phyloP scores from a whole-genome alignment of 805 yeast genomes.

The Ogataea neopini region DNA sequence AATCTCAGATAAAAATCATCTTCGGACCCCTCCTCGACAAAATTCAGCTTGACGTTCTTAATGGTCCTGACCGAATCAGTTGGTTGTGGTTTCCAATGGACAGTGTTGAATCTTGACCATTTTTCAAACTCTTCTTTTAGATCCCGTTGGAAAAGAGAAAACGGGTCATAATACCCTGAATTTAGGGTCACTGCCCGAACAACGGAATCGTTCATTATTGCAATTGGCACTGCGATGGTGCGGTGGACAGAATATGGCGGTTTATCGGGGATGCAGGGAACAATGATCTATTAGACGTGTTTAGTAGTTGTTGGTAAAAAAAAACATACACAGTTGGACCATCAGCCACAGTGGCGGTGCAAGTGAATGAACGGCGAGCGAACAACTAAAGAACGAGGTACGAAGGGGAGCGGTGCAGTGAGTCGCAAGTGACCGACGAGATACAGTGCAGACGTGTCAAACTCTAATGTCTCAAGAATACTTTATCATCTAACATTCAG shows the following conservation, averaged over 20 bases:
- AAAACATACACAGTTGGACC: background rate
- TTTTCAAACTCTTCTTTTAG: constrained; percentile 45
- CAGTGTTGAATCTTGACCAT: constrained; percentile 57
- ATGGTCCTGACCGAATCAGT: constrained; percentile 63
- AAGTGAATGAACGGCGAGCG: background rate
- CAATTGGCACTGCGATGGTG: too few species aligned
- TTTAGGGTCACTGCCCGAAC: constrained; percentile 21
- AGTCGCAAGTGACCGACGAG: too few species aligned
- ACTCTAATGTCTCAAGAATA: too few species aligned
- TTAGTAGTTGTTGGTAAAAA: background rate
- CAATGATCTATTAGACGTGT: background rate
- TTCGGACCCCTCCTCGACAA: constrained; percentile 50
- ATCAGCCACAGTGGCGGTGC: constrained; percentile 1
- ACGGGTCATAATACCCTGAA: constrained; percentile 77
- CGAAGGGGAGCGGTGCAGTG: too few species aligned
- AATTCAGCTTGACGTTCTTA: constrained; percentile 52
- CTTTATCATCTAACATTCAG: too few species aligned
- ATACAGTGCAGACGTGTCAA: too few species aligned
- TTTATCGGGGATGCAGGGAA: too few species aligned
- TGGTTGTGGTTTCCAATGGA: constrained; percentile 64
- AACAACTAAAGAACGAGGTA: too few species aligned
- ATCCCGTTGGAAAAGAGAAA: constrained; percentile 48
- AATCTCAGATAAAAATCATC: constrained; percentile 50
- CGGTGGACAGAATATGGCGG: too few species aligned
- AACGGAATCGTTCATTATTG: background rate